Base-by-base conservation (phyloP, 2,329 filamentous ascomycete species). In the Atkinsonella texensis region DNA sequence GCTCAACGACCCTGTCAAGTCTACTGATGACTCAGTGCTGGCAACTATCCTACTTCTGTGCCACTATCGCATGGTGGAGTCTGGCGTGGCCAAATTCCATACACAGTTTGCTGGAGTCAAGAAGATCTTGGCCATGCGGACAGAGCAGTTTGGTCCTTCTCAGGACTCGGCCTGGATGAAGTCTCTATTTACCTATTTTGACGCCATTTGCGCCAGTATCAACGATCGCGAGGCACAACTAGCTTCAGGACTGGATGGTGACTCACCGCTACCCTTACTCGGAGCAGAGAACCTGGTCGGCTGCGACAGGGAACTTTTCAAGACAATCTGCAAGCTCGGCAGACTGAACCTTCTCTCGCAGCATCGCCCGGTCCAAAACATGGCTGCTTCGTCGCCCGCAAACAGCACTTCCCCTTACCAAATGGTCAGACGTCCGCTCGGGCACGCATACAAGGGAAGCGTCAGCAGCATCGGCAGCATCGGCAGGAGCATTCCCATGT, bases 31-130 rank as follows among this genome's bases (percentile, higher is more conserved):
- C 65, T 90, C 88, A 0, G 87, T 93, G 4, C 74, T 96, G 32
- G 90, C 89, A 2, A 95, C 89, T 4, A 81, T 96, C 38, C 77
- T 96, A 40, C 79, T 96, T 9, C 75, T 96, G 3, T 95, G 89
- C 64, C 83, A 96, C 54, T 95, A 95, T 65, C 87, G 94, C 58
- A 89, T 95, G 70, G 93, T 89, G 55, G 90, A 96, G 67, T 93
- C 87, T 1, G 91, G 91, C 3, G 84, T 96, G 58, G 89, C 88
- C 18, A 91, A 91, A 61, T 96, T 96, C 69, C 87, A 89, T 58
- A 93, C 87, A 0, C 91, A 96, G 64, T 89, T 96, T 61, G 89
- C 89, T 1, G 90, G 91, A 0, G 89, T 96, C 40, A 90, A 89
- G 69, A 94, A 94, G 72, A 81, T 97, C 33, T 77, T 96, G 11